Conservation (phyloP, 306 rosid species). For the Fragaria iinumae region DNA sequence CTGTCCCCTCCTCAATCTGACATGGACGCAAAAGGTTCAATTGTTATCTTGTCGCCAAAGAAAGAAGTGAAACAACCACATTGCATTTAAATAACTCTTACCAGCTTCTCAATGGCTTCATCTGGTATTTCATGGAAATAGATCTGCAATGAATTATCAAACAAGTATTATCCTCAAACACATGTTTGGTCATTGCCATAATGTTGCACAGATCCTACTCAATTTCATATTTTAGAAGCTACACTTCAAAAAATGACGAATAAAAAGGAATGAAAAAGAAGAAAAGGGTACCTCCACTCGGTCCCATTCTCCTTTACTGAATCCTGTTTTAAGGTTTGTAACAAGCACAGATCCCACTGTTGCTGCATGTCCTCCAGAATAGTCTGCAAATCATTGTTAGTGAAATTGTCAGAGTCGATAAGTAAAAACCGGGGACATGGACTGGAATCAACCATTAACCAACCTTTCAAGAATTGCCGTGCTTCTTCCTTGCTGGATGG, state of each 20-base stretch:
- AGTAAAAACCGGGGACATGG: not conserved
- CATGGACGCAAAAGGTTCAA: constrained; percentile 4
- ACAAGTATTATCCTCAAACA: constrained; percentile 21
- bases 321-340: constrained; percentile 85
- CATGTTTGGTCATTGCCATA: constrained; percentile 5
- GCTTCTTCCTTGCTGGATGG: constrained; percentile 94
- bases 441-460: constrained; percentile 17
- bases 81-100: constrained; percentile 33
- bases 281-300: constrained; percentile 64
- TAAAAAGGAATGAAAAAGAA: constrained; percentile 3
- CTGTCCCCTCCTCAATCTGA: constrained; percentile 84
- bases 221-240: constrained; percentile 3
- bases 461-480: constrained; percentile 80
- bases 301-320: constrained; percentile 86
- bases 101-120: constrained; percentile 81
- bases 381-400: constrained; percentile 48
- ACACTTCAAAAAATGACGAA: not conserved
- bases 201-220: not conserved
- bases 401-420: constrained; percentile 6
- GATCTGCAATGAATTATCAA: constrained; percentile 56
- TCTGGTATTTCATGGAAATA: constrained; percentile 87
- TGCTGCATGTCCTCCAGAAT: constrained; percentile 80
- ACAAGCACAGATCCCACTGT: constrained; percentile 88
- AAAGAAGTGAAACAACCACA: constrained; percentile 17
- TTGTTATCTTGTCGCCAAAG: constrained; percentile 4